Evolutionary conservation across 2,329 filamentous ascomycete genomes (phyloP).

Genomic region (Cryphonectria radicalis): DNA sequence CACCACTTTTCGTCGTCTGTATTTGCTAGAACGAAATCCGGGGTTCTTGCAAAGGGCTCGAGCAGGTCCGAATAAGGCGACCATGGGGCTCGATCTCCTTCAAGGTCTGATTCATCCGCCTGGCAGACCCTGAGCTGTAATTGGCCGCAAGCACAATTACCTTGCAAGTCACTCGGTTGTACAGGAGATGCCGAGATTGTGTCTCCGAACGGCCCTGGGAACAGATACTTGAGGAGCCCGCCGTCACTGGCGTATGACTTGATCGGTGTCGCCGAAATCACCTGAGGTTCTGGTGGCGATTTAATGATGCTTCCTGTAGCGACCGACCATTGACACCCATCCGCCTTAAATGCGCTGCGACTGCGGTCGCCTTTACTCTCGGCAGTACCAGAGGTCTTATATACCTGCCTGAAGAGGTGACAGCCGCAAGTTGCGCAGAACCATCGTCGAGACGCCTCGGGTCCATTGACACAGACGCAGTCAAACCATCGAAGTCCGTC

Average conservation of each 20-base stretch:
- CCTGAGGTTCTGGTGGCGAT: neutral
- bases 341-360: slow-evolving; percentile 3
- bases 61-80: slow-evolving; percentile 60
- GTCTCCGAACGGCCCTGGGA: slow-evolving; percentile 28
- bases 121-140: slow-evolving; percentile 45
- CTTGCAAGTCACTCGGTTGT: neutral
- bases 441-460: slow-evolving; percentile 34
- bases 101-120: slow-evolving; percentile 45
- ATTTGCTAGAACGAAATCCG: slow-evolving; percentile 43
- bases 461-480: neutral
- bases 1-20: slow-evolving; percentile 61
- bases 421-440: slow-evolving; percentile 49
- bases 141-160: slow-evolving; percentile 5
- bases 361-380: neutral
- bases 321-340: slow-evolving; percentile 5
- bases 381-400: too few relatives aligned
- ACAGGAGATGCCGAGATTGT: neutral
- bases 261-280: neutral
- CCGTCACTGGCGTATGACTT: slow-evolving; percentile 30
- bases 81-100: slow-evolving; percentile 35
- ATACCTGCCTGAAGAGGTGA: slow-evolving; percentile 41
- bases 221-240: slow-evolving; percentile 60
- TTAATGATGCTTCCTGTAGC: neutral
- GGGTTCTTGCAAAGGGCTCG: slow-evolving; percentile 48
- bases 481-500: slow-evolving; percentile 29